A percentile compares a stretch with the other conserved stretches of the same genome.
Conservation (phyloP, 495 filamentous ascomycete species). For the Neurospora pannonica region DNA sequence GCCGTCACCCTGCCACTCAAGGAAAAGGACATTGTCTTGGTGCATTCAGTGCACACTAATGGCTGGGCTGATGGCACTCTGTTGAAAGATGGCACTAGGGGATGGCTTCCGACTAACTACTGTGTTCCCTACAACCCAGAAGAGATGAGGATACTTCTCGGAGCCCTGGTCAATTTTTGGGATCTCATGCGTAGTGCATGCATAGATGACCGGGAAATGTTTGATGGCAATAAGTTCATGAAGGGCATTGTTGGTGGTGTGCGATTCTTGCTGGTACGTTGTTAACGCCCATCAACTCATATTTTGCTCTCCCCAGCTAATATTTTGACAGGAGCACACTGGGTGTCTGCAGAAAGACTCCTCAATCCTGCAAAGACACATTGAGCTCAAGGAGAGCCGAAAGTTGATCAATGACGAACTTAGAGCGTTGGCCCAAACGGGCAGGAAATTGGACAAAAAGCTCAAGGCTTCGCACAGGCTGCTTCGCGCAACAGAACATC, state of each 20-base stretch:
- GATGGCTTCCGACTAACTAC: slow-evolving; percentile 98
- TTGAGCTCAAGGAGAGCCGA: slow-evolving; percentile 67
- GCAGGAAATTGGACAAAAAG: slow-evolving; percentile 69
- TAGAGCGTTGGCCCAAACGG: slow-evolving; percentile 76
- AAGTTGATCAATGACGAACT: slow-evolving; percentile 85
- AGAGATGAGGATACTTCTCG: slow-evolving; percentile 74
- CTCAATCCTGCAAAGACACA: slow-evolving; percentile 57
- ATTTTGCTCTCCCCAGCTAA: slow-evolving; percentile 9
- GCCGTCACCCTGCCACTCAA: slow-evolving; percentile 84
- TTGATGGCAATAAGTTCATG: slow-evolving; percentile 83
- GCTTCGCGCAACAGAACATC: slow-evolving; percentile 40
- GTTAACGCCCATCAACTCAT: neutral
- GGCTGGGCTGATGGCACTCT: slow-evolving; percentile 99
- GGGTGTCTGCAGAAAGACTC: slow-evolving; percentile 81
- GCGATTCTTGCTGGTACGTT: slow-evolving; percentile 73
- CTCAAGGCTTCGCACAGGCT: slow-evolving; percentile 13
- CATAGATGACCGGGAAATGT: slow-evolving; percentile 55
- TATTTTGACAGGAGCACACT: slow-evolving; percentile 60
- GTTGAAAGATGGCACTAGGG: slow-evolving; percentile 74
- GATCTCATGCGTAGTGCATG: slow-evolving; percentile 68
- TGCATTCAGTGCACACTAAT: slow-evolving; percentile 96
- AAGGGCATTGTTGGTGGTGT: slow-evolving; percentile 89
- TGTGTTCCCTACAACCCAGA: slow-evolving; percentile 89
- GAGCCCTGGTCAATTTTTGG: slow-evolving; percentile 85
- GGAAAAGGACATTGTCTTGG: slow-evolving; percentile 82